Base-by-base conservation (phyloP, 2,329 filamentous ascomycete species). In the Aspergillus arachidicola region DNA sequence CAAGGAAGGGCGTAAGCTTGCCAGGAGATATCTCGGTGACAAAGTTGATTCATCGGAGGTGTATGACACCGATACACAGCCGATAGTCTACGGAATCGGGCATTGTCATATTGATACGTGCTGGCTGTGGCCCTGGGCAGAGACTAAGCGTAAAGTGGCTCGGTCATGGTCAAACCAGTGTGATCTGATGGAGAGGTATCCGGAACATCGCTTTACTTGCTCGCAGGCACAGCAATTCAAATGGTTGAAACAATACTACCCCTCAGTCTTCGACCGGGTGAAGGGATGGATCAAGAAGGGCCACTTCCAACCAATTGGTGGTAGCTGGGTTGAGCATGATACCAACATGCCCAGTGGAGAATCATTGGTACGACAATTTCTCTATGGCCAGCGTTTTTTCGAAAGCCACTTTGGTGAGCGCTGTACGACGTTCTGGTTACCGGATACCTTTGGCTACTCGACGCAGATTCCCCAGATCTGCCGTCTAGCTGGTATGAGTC, bases 101-200 rank as follows among this genome's bases (percentile, higher is more conserved):
- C 93, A 99, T 77, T 99, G 95, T 71, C 95, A 99, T 78, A 99
- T 99, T 69, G 95, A 98, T 79, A 96, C 91, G 32, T 97, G 94
- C 79, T 99, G 95, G 95, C 84, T 99, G 41, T 99, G 95, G 95
- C 95, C 95, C 0, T 99, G 93, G 87, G 95, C 91, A 11, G 95
- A 99, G 82, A 98, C 95, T 0, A 97, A 96, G 81, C 91, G 95
- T 73, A 99, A 99, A 82, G 91, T 98, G 34, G 94, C 91, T 23
- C 88, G 95, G 53, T 97, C 94, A 11, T 99, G 95, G 95, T 94
- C 93, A 1, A 98, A 93, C 76, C 95, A 99, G 78, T 97, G 94
- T 78, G 91, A 97, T 73, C 82, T 99, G 71, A 93, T 99, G 85
- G 95, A 99, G 65, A 87, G 92, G 38, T 99, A 98, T 69, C 93